Evolutionary conservation across 108 stramenopile genomes (phyloP).

Genomic region (Cyclotella cryptica): DNA sequence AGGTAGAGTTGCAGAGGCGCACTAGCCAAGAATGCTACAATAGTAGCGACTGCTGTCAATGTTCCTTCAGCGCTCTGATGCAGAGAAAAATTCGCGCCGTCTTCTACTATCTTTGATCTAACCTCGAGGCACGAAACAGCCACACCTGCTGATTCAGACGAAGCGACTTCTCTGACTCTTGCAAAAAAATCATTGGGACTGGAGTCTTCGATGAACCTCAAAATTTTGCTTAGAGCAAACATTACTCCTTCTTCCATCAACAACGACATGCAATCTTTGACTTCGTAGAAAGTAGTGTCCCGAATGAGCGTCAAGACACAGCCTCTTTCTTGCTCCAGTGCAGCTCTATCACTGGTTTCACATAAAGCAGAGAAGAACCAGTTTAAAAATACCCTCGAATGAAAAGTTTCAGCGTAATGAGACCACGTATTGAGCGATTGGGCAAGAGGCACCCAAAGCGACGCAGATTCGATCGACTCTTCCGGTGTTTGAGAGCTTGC

Average conservation of each 20-base stretch:
- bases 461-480: conserved; percentile 11
- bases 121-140: conserved; percentile 12
- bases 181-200: background rate
- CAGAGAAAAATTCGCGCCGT: background rate
- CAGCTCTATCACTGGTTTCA: conserved; percentile 5
- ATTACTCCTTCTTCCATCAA: conserved; percentile 34
- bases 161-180: background rate
- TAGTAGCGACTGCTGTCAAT: conserved; percentile 13
- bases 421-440: conserved; percentile 49
- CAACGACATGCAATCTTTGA: conserved; percentile 28
- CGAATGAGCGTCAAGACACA: conserved; percentile 40
- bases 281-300: conserved; percentile 52
- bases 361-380: conserved; percentile 44
- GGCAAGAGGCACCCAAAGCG: conserved; percentile 37
- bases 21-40: conserved; percentile 44
- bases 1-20: conserved; percentile 23
- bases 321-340: conserved; percentile 17
- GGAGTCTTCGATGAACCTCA: conserved; percentile 8
- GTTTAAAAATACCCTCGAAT: conserved; percentile 41
- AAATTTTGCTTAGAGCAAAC: conserved; percentile 21
- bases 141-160: background rate
- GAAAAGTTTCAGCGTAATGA: conserved; percentile 38
- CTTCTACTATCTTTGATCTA: background rate
- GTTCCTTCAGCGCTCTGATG: background rate
- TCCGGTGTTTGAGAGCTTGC: conserved; percentile 11